These are phyloP conservation scores for Cunninghamia lanceolata DNA, from an alignment of 75 land plant species.

Conservation along the genomic window DNA sequence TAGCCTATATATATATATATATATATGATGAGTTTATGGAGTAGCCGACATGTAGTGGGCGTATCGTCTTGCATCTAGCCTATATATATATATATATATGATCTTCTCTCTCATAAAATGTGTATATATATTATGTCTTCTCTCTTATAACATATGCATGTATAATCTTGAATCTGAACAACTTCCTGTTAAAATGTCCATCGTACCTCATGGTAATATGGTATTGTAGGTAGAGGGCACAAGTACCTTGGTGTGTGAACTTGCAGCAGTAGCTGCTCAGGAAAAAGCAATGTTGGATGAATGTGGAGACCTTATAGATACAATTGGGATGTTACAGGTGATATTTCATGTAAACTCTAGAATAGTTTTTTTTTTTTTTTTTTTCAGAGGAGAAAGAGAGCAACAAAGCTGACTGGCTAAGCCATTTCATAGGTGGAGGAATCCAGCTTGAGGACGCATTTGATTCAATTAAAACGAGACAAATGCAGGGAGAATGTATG, in stretches of 20 bases:
- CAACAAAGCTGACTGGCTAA: neutral
- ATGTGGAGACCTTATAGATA: constrained; percentile 50
- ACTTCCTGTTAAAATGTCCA: neutral
- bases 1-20: no score
- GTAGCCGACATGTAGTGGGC: no score
- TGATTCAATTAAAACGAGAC: constrained; percentile 30
- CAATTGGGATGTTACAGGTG: constrained; percentile 49
- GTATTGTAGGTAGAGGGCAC: constrained; percentile 40
- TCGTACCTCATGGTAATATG: neutral
- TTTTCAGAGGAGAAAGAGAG: neutral
- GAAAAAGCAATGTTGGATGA: constrained; percentile 49
- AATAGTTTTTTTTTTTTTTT: neutral
- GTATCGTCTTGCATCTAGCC: no score
- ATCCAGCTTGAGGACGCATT: constrained; percentile 37
- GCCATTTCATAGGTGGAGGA: constrained; percentile 27
- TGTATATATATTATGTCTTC: neutral
- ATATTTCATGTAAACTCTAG: neutral
- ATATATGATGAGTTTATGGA: no score
- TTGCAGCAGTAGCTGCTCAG: constrained; percentile 47
- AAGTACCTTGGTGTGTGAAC: constrained; percentile 30
- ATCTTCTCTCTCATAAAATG: no score
- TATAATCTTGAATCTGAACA: neutral
- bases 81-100: no score
- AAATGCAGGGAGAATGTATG: neutral
- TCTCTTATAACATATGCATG: no score